These are phyloP conservation scores for Sphaerulina vaccinii DNA, from an alignment of 2,329 filamentous ascomycete genomes.

Conservation along the genomic window DNA sequence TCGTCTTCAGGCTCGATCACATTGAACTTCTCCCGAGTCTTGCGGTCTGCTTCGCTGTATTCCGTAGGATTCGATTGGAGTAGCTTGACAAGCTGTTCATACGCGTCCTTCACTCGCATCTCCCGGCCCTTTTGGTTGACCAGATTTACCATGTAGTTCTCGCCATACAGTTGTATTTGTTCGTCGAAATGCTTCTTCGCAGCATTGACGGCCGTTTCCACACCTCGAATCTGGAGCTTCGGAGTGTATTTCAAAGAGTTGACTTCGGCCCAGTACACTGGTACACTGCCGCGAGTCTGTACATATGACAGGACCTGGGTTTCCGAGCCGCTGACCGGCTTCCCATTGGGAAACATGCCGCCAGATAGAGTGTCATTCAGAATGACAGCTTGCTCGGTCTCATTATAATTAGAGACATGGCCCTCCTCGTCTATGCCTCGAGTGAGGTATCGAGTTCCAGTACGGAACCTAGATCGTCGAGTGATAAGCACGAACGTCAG, in stretches of 20 bases:
- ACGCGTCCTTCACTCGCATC: constrained; percentile 83
- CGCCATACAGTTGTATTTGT: constrained; percentile 89
- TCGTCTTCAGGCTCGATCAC: constrained; percentile 65
- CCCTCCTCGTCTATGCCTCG: constrained; percentile 90
- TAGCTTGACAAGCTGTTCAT: constrained; percentile 82
- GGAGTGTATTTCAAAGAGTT: constrained; percentile 91
- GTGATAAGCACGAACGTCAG: constrained; percentile 87
- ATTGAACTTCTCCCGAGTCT: constrained; percentile 76
- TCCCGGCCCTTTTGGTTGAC: constrained; percentile 96
- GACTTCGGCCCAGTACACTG: constrained; percentile 93
- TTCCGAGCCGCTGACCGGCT: constrained; percentile 66
- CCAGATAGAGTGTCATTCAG: constrained; percentile 75
- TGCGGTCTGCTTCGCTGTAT: constrained; percentile 60
- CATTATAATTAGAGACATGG: constrained; percentile 97
- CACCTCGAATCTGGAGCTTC: constrained; percentile 79
- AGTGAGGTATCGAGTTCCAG: constrained; percentile 91
- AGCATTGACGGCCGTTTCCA: constrained; percentile 75
- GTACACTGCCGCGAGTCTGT: constrained; percentile 93
- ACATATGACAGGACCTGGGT: constrained; percentile 91
- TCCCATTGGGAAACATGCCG: constrained; percentile 73
- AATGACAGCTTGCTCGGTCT: constrained; percentile 90
- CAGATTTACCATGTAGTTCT: constrained; percentile 95
- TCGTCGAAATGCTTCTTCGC: constrained; percentile 87
- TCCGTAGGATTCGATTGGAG: constrained; percentile 70
- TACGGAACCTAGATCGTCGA: constrained; percentile 80